These are phyloP conservation scores for Talaromyces liani DNA, from an alignment of 495 filamentous ascomycete species.

Conservation along the genomic window DNA sequence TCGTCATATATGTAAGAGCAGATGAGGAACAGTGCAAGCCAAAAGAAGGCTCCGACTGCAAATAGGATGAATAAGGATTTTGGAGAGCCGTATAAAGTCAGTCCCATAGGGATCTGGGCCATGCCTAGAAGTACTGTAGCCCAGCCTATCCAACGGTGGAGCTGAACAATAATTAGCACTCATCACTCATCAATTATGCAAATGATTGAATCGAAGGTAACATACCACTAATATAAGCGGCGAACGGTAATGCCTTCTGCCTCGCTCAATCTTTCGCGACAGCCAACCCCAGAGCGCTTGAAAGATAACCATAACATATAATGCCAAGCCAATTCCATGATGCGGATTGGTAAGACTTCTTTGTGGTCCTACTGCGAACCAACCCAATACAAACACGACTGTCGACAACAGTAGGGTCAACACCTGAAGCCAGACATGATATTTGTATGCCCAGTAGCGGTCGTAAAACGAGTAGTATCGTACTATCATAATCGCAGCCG, in stretches of 20 bases:
- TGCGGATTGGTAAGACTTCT: slow-evolving; percentile 88
- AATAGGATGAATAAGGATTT: slow-evolving; percentile 78
- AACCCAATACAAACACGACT: slow-evolving; percentile 68
- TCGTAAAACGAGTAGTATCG: slow-evolving; percentile 62
- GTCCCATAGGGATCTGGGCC: slow-evolving; percentile 78
- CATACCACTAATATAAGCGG: slow-evolving; percentile 67
- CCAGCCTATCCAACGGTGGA: slow-evolving; percentile 84
- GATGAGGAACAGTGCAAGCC: slow-evolving; percentile 65
- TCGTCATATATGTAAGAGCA: slow-evolving; percentile 57
- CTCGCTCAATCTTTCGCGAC: slow-evolving; percentile 55
- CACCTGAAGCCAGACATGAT: slow-evolving; percentile 85
- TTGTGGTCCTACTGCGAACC: slow-evolving; percentile 65
- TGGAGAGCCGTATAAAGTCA: slow-evolving; percentile 90
- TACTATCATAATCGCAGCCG: slow-evolving; percentile 65
- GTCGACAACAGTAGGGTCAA: slow-evolving; percentile 65
- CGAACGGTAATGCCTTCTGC: slow-evolving; percentile 45
- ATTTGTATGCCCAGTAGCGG: slow-evolving; percentile 59
- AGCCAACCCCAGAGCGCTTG: slow-evolving; percentile 74
- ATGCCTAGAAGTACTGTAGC: slow-evolving; percentile 70
- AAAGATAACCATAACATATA: slow-evolving; percentile 77
- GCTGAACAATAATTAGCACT: slow-evolving; percentile 26
- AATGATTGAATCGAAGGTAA: background rate
- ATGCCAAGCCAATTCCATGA: slow-evolving; percentile 84
- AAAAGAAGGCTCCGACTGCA: slow-evolving; percentile 59
- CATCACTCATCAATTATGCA: background rate